These are phyloP conservation scores for Mucor circinelloides DNA, from an alignment of 371 early-diverging fungal species.

Conservation along the genomic window DNA sequence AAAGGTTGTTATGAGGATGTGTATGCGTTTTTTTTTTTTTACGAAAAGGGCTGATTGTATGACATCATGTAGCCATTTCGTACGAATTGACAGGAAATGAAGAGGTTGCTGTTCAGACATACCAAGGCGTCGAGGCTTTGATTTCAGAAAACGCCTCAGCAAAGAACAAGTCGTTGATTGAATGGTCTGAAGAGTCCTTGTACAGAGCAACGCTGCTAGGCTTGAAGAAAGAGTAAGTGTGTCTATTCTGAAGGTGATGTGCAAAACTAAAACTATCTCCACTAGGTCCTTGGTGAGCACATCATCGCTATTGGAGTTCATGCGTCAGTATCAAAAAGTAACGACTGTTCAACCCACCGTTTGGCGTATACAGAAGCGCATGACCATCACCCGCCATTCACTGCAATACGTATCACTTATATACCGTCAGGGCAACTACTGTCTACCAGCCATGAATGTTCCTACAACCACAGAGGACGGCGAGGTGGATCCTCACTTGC, in stretches of 20 bases:
- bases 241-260: not conserved
- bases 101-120: constrained; percentile 49
- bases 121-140: constrained; percentile 49
- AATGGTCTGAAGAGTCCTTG: constrained; percentile 74
- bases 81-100: constrained; percentile 55
- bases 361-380: constrained; percentile 55
- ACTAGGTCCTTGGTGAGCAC: constrained; percentile 2
- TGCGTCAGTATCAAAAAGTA: constrained; percentile 57
- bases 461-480: not conserved
- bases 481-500: constrained; percentile 1
- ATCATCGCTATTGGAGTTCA: constrained; percentile 40
- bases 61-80: constrained; percentile 38
- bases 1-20: constrained; percentile 42
- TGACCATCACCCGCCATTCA: constrained; percentile 45
- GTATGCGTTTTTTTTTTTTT: no score
- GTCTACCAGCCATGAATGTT: constrained; percentile 9
- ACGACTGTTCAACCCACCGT: constrained; percentile 40
- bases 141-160: constrained; percentile 38
- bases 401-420: constrained; percentile 28
- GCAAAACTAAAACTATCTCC: not conserved
- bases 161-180: constrained; percentile 50
- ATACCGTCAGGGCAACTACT: constrained; percentile 37
- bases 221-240: constrained; percentile 51
- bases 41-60: not conserved
- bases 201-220: constrained; percentile 65